Conservation (phyloP, 2,329 filamentous ascomycete species). For the Pestalotiopsis sp. region DNA sequence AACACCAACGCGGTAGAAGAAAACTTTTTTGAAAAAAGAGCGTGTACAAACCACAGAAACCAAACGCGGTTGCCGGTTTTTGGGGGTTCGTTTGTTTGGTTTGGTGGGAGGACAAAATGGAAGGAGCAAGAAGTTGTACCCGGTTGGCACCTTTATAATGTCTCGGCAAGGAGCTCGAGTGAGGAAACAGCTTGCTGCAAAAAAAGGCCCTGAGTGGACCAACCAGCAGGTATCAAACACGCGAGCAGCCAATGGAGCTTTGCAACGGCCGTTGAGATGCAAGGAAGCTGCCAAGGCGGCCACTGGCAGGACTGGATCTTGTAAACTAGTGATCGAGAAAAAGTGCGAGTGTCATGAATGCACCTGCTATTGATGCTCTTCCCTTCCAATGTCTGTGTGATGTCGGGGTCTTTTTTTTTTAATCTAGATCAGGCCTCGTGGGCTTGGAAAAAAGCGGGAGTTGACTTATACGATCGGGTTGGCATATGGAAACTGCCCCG, state of each 20-base stretch:
- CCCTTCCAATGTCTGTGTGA: not conserved
- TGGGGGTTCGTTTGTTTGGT: not conserved
- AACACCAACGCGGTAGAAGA: not conserved
- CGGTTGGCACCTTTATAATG: slow-evolving; percentile 6
- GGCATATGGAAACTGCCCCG: not conserved
- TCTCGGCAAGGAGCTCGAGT: not conserved
- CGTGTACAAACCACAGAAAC: not conserved
- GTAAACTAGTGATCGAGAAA: not conserved
- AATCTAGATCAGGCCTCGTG: not conserved
- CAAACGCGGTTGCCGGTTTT: not conserved
- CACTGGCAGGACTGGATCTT: not conserved
- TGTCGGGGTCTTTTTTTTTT: not conserved
- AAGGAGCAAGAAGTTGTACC: not conserved
- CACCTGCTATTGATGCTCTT: not conserved
- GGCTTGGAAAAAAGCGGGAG: not conserved
- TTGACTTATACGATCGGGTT: not conserved
- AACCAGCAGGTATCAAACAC: not conserved
- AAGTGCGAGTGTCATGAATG: not conserved
- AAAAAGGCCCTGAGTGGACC: not conserved
- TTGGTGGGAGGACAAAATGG: not conserved
- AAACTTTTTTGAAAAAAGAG: not conserved
- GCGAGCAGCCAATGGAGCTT: not conserved
- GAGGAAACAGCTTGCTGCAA: not conserved
- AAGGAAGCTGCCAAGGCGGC: not conserved
- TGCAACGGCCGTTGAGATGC: not conserved